Evolutionary conservation across 371 early-diverging fungal genomes (phyloP), one percentile per base, ranked within the genome.

Genomic region (Circinella umbellata): DNA sequence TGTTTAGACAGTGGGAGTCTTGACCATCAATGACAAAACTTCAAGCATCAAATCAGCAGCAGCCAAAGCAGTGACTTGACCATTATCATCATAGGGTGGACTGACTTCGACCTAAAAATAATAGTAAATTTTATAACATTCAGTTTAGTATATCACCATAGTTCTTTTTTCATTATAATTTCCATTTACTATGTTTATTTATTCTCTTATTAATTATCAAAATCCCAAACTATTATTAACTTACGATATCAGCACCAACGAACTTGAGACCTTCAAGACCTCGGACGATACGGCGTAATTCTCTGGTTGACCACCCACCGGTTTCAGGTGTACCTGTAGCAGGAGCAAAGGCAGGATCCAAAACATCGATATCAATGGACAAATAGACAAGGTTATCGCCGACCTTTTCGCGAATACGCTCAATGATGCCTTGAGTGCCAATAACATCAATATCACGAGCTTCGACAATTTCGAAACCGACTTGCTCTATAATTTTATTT

Each of bases 231-330:
- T 27, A 51, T 4, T 51, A 14, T 4, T 17, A 5, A 51, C 51
- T 51, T 18, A 76, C 80, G 54, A 80, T 63, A 61, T 80, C 80
- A 42, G 79, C 79, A 46, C 80, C 80, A 60, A 80, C 76, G 9
- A 80, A 49, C 37, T 73, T 71, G 27, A 78, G 55, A 11, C 80
- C 80, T 53, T 76, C 76, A 49, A 80, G 61, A 62, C 72, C 73
- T 49, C 80, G 77, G 37, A 79, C 76, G 11, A 79, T 67, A 34
- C 67, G 67, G 38, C 67, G 67, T 46, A 67, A 48, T 18, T 67
- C 67, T 34, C 67, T 59, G 20, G 80, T 73, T 1, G 61, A 51
- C 63, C 69, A 79, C 10, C 80, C 80, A 37, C 80, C 80, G 6
- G 80, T 70, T 67, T 75, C 72, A 1, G 73, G 73, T 7, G 73